phyloP scores from a whole-genome alignment of 805 yeast species.

The Saccharomycopsis fermentans region DNA sequence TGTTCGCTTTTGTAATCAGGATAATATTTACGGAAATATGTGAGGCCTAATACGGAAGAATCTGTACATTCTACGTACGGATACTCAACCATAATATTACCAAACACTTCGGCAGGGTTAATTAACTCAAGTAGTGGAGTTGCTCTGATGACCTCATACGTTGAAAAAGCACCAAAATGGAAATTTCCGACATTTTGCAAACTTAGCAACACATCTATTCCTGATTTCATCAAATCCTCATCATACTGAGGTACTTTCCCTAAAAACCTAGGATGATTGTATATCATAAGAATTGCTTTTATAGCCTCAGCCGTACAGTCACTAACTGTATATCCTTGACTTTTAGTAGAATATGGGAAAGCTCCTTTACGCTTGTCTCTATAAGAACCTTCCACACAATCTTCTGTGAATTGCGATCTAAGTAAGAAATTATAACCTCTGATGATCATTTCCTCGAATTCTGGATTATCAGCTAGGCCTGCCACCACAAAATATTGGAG shows the following conservation, averaged over 20 bases:
- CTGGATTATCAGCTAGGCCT: conserved; percentile 62
- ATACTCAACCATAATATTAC: conserved; percentile 96
- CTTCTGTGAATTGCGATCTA: conserved; percentile 75
- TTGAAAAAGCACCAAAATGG: conserved; percentile 85
- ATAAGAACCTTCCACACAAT: conserved; percentile 66
- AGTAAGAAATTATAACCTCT: conserved; percentile 62
- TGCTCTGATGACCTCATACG: conserved; percentile 82
- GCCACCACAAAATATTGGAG: conserved; percentile 74
- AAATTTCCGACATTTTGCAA: conserved; percentile 72
- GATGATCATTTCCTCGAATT: conserved; percentile 54
- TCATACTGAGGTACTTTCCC: conserved; percentile 27
- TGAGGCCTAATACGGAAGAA: conserved; percentile 81
- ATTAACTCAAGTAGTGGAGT: conserved; percentile 64
- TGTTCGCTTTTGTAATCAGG: conserved; percentile 51
- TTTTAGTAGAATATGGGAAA: conserved; percentile 93
- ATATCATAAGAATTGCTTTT: conserved; percentile 12
- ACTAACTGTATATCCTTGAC: conserved; percentile 92
- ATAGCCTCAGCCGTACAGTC: conserved; percentile 67
- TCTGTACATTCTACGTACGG: conserved; percentile 98
- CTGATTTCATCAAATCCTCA: conserved; percentile 44
- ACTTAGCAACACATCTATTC: conserved; percentile 64
- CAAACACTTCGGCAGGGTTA: conserved; percentile 97
- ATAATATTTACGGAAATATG: conserved; percentile 59
- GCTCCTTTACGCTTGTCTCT: conserved; percentile 82
- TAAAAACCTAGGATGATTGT: conserved; percentile 25